A percentile compares a stretch with the other conserved stretches of the same genome.
phyloP scores from a whole-genome alignment of 2,329 filamentous ascomycete species.

The Neodidymelliopsis sp. region DNA sequence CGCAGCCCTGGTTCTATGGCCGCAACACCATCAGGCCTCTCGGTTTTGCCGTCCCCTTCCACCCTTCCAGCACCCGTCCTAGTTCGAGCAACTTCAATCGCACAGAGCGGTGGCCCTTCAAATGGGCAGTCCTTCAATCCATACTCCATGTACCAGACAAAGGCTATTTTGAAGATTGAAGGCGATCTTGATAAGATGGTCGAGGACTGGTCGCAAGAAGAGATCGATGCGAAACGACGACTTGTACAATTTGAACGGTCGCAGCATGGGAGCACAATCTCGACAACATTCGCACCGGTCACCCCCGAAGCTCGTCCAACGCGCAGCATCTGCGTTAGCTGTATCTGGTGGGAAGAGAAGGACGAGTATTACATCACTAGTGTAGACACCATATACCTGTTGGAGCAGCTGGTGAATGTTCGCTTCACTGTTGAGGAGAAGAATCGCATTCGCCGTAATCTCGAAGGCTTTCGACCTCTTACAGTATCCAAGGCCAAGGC shows the following conservation, averaged over 20 bases:
- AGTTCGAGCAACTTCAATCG: slow-evolving; percentile 72
- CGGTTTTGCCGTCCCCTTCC: slow-evolving; percentile 56
- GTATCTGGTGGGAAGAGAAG: slow-evolving; percentile 96
- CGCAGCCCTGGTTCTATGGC: slow-evolving; percentile 54
- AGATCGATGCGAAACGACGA: slow-evolving; percentile 78
- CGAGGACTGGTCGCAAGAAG: slow-evolving; percentile 81
- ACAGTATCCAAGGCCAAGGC: slow-evolving; percentile 93
- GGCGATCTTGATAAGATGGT: slow-evolving; percentile 88
- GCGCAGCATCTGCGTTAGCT: slow-evolving; percentile 93
- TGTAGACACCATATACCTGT: slow-evolving; percentile 93
- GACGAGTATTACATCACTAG: slow-evolving; percentile 92
- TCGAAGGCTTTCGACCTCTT: slow-evolving; percentile 90
- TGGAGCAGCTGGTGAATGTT: slow-evolving; percentile 86
- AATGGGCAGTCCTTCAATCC: slow-evolving; percentile 68
- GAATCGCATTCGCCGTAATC: slow-evolving; percentile 93
- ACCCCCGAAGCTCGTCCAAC: slow-evolving; percentile 78
- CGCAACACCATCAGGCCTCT: slow-evolving; percentile 28
- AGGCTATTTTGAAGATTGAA: slow-evolving; percentile 83
- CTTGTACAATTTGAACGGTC: slow-evolving; percentile 88
- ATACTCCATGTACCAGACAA: slow-evolving; percentile 79
- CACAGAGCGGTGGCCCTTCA: slow-evolving; percentile 58
- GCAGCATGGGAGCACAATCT: slow-evolving; percentile 82
- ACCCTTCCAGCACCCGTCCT: slow-evolving; percentile 63
- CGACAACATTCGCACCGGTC: slow-evolving; percentile 80
- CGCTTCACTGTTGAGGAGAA: slow-evolving; percentile 97